Evolutionary conservation across 495 filamentous ascomycete genomes (phyloP).

Genomic region (Penicillium argentinense): DNA sequence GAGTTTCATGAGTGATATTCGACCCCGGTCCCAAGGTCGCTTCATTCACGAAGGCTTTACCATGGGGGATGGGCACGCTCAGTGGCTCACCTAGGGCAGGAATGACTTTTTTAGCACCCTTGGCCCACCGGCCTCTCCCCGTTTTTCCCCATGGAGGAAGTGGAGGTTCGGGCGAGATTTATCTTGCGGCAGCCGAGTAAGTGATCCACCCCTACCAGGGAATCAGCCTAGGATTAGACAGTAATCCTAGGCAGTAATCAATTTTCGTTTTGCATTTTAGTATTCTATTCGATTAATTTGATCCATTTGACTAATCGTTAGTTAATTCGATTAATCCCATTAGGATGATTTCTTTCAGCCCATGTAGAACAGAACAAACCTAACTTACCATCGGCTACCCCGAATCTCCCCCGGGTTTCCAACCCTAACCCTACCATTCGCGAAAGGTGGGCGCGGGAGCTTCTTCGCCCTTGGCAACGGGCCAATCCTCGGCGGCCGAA

Average conservation of each 20-base stretch:
- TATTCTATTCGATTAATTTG: not conserved
- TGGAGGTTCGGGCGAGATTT: not conserved
- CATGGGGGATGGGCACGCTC: slow-evolving; percentile 4
- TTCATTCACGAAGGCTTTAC: not conserved
- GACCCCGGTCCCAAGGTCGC: slow-evolving; percentile 2
- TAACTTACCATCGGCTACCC: not conserved
- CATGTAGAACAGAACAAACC: not conserved
- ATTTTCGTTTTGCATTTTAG: not conserved
- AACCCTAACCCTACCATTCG: not conserved
- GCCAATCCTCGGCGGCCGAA: not conserved
- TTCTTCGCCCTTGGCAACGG: not conserved
- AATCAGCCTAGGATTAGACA: not conserved
- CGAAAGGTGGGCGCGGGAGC: not conserved
- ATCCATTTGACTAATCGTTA: not conserved
- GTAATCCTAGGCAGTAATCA: not conserved
- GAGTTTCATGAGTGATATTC: slow-evolving; percentile 7
- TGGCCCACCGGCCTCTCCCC: slow-evolving; percentile 9
- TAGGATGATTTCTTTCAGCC: not conserved
- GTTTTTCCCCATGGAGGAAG: slow-evolving; percentile 18
- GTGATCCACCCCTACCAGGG: not conserved
- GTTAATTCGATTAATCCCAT: not conserved
- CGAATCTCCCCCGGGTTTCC: not conserved
- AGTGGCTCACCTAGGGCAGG: slow-evolving; percentile 1
- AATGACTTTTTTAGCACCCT: slow-evolving; percentile 1
- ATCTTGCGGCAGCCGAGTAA: not conserved